Evolutionary conservation across 2,329 filamentous ascomycete species (phyloP), one percentile per base, ranked within the genome.

Genomic region (Aspergillus awamori): DNA sequence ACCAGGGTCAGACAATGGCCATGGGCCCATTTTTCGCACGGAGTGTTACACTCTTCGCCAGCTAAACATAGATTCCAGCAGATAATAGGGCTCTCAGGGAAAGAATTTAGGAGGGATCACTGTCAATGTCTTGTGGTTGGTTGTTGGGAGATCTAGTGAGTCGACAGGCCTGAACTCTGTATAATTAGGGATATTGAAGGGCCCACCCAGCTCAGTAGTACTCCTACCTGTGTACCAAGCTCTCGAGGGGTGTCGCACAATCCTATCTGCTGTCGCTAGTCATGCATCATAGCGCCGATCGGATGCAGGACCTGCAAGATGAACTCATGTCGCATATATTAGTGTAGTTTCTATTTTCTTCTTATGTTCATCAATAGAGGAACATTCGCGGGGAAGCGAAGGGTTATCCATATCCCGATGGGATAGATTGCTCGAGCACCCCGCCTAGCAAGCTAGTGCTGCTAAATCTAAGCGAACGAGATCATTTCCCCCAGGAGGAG

Each of bases 211-310:
- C 10, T 30, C 5, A 11, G 1, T 33, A 8, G 10, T 36, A 0
- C 30, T 36, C 30, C 30, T 36, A 10, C 30, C 30, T 36, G 11
- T 36, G 8, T 30, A n/a, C 24, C 26, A 30, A 28, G n/a, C 15
- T 11, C 24, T 51, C 24, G 26, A 51, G n/a, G 17, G 24, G 47
- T n/a, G 47, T 30, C 2, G 47, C 26, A 45, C 41, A 51, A 51
- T 17, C n/a, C 26, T 13, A 51, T 51, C 24, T 30, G 26, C 26
- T 30, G 47, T 51, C 47, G 17, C 17, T 13, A 22, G 15, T 28
- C 36, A 53, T 53, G 59, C 48, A 54, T 43, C 48, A 55, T 43
- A 49, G 59, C 55, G 48, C 62, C 63, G 63, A 58, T 65, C 48
- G 55, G 56, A 28, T 48, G 10, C 45, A 38, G 20, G 8, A 26